Percentiles rank a stretch among this genome's conserved stretches.
These are phyloP conservation scores for Trametes cingulata DNA, from an alignment of 768 basidiomycete genomes.

Conservation along the genomic window DNA sequence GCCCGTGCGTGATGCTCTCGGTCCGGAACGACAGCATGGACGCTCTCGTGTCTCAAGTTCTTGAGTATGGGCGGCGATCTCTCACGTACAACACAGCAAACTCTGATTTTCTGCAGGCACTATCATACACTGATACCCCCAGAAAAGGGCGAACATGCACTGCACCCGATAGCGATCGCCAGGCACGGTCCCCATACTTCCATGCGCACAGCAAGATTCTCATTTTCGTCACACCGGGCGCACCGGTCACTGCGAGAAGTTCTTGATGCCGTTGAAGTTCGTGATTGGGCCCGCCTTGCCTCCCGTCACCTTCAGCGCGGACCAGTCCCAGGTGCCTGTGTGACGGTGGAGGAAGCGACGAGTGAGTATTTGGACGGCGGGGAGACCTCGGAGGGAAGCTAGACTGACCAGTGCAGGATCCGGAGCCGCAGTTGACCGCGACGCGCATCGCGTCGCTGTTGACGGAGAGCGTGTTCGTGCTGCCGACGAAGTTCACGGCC, in stretches of 20 bases:
- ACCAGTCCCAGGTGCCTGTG: constrained; percentile 54
- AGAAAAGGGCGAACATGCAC: too few species aligned
- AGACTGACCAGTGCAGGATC: constrained; percentile 48
- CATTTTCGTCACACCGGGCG: too few species aligned
- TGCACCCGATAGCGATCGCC: too few species aligned
- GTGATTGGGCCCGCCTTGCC: constrained; percentile 40
- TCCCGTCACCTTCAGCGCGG: constrained; percentile 44
- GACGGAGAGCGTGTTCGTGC: constrained; percentile 46
- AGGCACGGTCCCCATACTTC: neutral
- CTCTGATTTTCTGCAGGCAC: too few species aligned
- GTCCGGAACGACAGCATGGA: too few species aligned
- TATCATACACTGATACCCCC: too few species aligned
- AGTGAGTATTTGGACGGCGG: neutral
- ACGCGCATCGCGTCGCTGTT: constrained; percentile 43
- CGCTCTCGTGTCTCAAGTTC: too few species aligned
- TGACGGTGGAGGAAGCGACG: neutral
- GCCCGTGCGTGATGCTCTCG: too few species aligned
- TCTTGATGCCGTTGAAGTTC: constrained; percentile 28
- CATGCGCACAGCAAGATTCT: neutral
- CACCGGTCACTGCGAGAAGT: constrained; percentile 24
- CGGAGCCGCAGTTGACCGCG: constrained; percentile 57
- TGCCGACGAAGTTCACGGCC: constrained; percentile 50
- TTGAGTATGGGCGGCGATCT: too few species aligned
- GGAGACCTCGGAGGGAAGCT: too few species aligned
- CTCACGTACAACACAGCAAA: too few species aligned